Evolutionary conservation across 768 basidiomycete species (phyloP), one percentile per base, ranked within the genome.

Genomic region (Lentinula sp.): DNA sequence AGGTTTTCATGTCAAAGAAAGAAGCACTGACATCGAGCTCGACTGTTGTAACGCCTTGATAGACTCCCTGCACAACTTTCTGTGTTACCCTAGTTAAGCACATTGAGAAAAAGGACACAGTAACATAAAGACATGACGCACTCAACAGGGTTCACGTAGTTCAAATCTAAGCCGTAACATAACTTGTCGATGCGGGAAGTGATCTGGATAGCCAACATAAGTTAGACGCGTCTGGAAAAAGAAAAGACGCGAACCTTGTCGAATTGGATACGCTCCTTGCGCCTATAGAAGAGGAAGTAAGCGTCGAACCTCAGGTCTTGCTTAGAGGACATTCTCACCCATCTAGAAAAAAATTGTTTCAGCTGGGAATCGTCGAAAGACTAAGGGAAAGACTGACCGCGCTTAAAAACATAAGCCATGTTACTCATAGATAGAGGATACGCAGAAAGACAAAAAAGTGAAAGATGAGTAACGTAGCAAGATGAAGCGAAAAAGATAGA

Each of bases 91-190:
- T 95, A 63, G 7, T 39, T 28, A 28, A 21, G 32, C 57, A 39
- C 0, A 11, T 40, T 71, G 37, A 59, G 61, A 32, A 40, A 40
- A 60, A 11, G 40, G 62, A 2, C 60, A 31, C 4, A 51, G 4
- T 4, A n/a, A 62, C 5, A n/a, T 4, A 23, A 8, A 31, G 13
- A 67, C n/a, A 32, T 42, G 28, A 65, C 88, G 59, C 69, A 91
- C 92, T 97, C 95, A 40, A 97, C 90, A 4, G 97, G 91, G 67
- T 97, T 92, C 23, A 99, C 87, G 64, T 93, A 89, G 68, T 95
- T 89, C 60, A 82, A 78, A 73, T 99, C 95, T 21, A 99, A 85
- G 62, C 97, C 97, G 73, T 98, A 98, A 69, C 94, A 97, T 16
- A 99, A 84, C 76, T 94, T 94, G 70, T 85, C 84, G 65, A 95